Evolutionary conservation across 2,329 filamentous ascomycete species (phyloP), one percentile per base, ranked within the genome.

Genomic region (Sclerotinia sclerotiorum): DNA sequence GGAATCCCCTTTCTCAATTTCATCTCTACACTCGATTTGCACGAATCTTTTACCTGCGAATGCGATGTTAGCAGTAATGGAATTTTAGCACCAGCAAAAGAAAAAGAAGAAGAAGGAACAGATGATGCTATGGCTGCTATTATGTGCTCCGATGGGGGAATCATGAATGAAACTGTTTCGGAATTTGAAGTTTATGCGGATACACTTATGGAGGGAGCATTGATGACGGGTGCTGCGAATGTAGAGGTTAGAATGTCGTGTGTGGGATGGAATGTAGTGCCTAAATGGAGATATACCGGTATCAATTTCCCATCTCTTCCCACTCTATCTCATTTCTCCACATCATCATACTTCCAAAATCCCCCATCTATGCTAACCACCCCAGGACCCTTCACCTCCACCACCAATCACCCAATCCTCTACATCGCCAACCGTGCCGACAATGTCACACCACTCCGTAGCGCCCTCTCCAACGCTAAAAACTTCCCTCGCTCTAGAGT

Each of bases 1-100:
- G 83, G 82, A 0, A 65, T 72, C 2, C 79, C 82, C 0, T 85
- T 82, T 39, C 13, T 75, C 1, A 67, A 72, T 27, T 27, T 72
- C 0, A 54, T 42, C 3, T 68, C 49, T 13, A 64, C 69, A 54
- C 44, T 65, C 29, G 64, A 65, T 1, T 68, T 72, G 49, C 68
- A 71, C 29, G 49, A 70, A 5, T 67, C 68, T 3, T 70, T 71
- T 13, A 71, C 64, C 5, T 69, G 71, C 10, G 55, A 69, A 13
- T 61, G 58, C 0, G 52, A 52, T 29, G 39, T 29, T 15, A 48
- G 51, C 15, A 32, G 35, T 19, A 58, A 61, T 13, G 56, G 65
- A 10, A 49, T 60, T 35, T 68, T 67, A 1, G 49, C 60, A 3
- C 61, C 68, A 15, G 46, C 27, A 3, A 7, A 32, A 5, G 68